Evolutionary conservation across 352 stramenopile species (phyloP).

Genomic region (Pythium guiyangense): DNA sequence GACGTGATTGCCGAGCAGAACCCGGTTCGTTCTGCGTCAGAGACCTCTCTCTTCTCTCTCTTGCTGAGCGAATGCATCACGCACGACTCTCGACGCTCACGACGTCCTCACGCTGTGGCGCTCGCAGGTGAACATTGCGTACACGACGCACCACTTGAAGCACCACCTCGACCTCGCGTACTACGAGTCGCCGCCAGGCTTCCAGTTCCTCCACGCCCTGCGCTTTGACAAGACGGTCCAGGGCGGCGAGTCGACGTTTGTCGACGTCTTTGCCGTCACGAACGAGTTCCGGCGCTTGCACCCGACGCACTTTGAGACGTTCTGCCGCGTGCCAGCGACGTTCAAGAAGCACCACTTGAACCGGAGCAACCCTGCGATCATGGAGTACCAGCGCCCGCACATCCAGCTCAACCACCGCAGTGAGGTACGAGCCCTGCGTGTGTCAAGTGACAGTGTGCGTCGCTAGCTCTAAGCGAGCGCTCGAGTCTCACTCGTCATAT

Average conservation of each 20-base stretch:
- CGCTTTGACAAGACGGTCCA: slow-evolving; percentile 82
- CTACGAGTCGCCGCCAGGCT: slow-evolving; percentile 94
- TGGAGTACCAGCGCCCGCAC: slow-evolving; percentile 93
- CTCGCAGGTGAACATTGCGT: slow-evolving; percentile 92
- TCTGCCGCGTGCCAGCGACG: slow-evolving; percentile 86
- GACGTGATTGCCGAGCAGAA: slow-evolving; percentile 80
- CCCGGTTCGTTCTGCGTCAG: slow-evolving; percentile 33
- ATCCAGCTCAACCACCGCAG: slow-evolving; percentile 86
- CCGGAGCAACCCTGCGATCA: slow-evolving; percentile 81
- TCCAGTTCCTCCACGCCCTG: slow-evolving; percentile 94
- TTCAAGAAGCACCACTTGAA: slow-evolving; percentile 94
- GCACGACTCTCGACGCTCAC: not conserved
- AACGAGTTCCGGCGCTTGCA: slow-evolving; percentile 60
- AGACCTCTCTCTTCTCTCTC: not conserved
- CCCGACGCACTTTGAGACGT: slow-evolving; percentile 66
- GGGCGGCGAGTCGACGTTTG: slow-evolving; percentile 82
- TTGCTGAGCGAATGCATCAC: not conserved
- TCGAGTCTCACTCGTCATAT: too few relatives aligned
- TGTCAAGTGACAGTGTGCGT: not conserved
- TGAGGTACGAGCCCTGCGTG: slow-evolving; percentile 43
- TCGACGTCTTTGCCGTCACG: slow-evolving; percentile 76
- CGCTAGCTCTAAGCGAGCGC: too few relatives aligned
- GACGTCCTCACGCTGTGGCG: not conserved
- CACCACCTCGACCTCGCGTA: slow-evolving; percentile 95
- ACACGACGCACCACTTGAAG: slow-evolving; percentile 87